Evolutionary conservation across 108 stramenopile genomes (phyloP).

Genomic region (Discostella pseudostelligera): DNA sequence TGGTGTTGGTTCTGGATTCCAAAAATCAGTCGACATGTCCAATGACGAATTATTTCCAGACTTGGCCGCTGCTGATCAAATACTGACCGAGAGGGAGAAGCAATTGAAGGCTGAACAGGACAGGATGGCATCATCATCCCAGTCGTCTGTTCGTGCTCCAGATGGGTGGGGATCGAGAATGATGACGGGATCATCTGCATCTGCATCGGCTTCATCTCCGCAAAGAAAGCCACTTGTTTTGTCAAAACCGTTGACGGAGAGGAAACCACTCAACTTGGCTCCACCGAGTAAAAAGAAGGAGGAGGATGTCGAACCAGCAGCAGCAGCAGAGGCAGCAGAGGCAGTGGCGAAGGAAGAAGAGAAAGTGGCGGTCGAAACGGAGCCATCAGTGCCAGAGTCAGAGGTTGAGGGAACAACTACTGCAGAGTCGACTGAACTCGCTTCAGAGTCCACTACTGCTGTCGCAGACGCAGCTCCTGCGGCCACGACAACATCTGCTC

Average conservation of each 20-base stretch:
- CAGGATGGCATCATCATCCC: constrained; percentile 43
- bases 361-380: constrained; percentile 5
- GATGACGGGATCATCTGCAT: constrained; percentile 13
- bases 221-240: constrained; percentile 44
- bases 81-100: constrained; percentile 70
- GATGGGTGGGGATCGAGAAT: constrained; percentile 45
- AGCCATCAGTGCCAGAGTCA: constrained; percentile 22
- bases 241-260: constrained; percentile 24
- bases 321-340: constrained; percentile 20
- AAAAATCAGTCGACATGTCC: constrained; percentile 54
- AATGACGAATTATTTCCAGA: constrained; percentile 86
- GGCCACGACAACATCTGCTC: constrained; percentile 1
- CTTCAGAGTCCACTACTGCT: constrained; percentile 24
- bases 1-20: constrained; percentile 17
- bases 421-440: constrained; percentile 7
- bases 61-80: constrained; percentile 75
- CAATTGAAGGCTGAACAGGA: constrained; percentile 55
- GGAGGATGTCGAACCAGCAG: not conserved
- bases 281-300: constrained; percentile 11
- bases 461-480: constrained; percentile 14
- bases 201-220: constrained; percentile 14
- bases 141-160: constrained; percentile 51
- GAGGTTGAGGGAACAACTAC: constrained; percentile 33
- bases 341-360: constrained; percentile 25
- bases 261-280: constrained; percentile 49